A percentile compares a stretch with the other conserved stretches of the same genome.
Conservation (phyloP, 2,329 filamentous ascomycete species). For the Arthrocladium fulminans region DNA sequence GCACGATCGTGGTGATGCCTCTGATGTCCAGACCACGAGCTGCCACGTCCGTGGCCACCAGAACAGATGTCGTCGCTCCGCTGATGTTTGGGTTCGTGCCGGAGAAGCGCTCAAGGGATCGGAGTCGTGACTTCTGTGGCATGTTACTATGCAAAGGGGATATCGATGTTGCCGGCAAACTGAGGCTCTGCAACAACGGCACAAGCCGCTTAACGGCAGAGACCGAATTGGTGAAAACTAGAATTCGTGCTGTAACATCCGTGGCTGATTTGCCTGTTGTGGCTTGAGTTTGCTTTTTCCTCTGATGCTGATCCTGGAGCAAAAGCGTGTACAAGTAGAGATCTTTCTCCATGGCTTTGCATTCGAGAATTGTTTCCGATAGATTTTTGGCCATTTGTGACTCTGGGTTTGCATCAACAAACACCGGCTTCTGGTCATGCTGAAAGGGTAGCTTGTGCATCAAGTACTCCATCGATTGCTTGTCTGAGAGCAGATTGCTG, state of each 20-base stretch:
- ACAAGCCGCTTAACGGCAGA: slow-evolving; percentile 78
- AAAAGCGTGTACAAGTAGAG: slow-evolving; percentile 86
- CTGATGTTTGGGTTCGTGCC: slow-evolving; percentile 32
- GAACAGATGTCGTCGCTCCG: slow-evolving; percentile 51
- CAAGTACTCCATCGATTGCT: slow-evolving; percentile 85
- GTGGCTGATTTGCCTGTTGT: neutral
- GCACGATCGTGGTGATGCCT: slow-evolving; percentile 77
- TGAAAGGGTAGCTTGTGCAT: slow-evolving; percentile 78
- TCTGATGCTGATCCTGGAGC: slow-evolving; percentile 53
- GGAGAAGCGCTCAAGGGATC: slow-evolving; percentile 83
- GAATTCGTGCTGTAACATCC: slow-evolving; percentile 60
- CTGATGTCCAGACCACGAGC: slow-evolving; percentile 90
- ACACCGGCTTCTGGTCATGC: slow-evolving; percentile 70
- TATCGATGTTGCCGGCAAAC: slow-evolving; percentile 54
- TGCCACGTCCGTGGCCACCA: slow-evolving; percentile 89
- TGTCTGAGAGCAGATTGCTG: slow-evolving; percentile 53
- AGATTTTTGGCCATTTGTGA: slow-evolving; percentile 80
- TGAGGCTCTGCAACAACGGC: slow-evolving; percentile 73
- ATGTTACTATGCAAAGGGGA: slow-evolving; percentile 79
- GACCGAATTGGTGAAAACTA: slow-evolving; percentile 96
- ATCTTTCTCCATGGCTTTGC: slow-evolving; percentile 90
- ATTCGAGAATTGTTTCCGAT: slow-evolving; percentile 86
- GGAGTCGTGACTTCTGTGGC: slow-evolving; percentile 89
- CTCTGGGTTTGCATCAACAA: slow-evolving; percentile 82
- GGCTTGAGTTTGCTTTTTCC: neutral